Evolutionary conservation across 257 asterid species (phyloP).

Genomic region (Leptodermis oblonga): DNA sequence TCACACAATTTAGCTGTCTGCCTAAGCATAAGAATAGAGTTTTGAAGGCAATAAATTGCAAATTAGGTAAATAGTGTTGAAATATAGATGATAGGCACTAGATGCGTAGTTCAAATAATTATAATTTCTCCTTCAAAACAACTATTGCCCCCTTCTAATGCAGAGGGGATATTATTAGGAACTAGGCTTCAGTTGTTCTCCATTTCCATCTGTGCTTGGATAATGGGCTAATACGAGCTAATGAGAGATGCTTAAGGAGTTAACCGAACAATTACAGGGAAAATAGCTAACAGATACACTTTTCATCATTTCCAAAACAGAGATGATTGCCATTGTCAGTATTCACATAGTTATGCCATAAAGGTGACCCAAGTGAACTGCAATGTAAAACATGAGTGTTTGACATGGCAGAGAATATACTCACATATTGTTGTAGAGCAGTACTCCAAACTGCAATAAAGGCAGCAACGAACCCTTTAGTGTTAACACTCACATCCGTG

Average conservation of each 20-base stretch:
- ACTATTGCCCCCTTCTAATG: background rate
- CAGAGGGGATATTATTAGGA: background rate
- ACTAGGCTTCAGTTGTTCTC: background rate
- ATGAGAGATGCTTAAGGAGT: background rate
- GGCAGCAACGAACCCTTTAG: conserved; percentile 90
- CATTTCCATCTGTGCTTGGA: background rate
- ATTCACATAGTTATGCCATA: background rate
- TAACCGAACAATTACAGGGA: background rate
- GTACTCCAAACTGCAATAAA: conserved; percentile 95
- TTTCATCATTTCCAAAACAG: background rate
- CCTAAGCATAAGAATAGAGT: background rate
- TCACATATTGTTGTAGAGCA: conserved; percentile 89
- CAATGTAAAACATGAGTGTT: background rate
- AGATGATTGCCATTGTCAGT: background rate
- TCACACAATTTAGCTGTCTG: background rate
- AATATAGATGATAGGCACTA: background rate
- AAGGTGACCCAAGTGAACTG: background rate
- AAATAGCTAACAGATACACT: background rate
- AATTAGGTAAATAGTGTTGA: background rate
- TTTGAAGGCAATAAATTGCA: background rate
- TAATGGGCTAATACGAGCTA: background rate
- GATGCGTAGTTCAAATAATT: background rate
- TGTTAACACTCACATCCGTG: conserved; percentile 86
- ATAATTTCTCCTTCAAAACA: background rate
- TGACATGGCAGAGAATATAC: conserved; percentile 25